Percentiles rank a stretch among this genome's conserved stretches.
phyloP scores from a whole-genome alignment of 306 rosid species.

The Trifolium repens region DNA sequence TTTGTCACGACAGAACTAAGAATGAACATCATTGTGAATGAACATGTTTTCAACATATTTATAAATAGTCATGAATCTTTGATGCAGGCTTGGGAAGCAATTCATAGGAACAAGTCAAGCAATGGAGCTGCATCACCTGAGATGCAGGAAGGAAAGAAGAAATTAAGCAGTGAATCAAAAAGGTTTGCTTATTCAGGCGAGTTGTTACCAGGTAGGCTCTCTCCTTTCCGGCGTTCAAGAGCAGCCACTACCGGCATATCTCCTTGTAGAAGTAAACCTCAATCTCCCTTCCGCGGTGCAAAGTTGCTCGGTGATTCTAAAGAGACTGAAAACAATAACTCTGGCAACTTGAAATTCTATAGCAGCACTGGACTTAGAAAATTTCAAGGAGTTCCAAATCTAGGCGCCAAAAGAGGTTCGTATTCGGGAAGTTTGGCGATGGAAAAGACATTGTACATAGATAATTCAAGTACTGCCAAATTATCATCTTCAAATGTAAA shows the following conservation, averaged over 20 bases:
- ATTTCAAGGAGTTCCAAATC: conserved; percentile 46
- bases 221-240: conserved; percentile 76
- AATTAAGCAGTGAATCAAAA: conserved; percentile 56
- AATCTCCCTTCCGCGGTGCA: conserved; percentile 57
- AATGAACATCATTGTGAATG: background rate
- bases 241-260: conserved; percentile 61
- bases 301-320: conserved; percentile 58
- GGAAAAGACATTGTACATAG: conserved; percentile 86
- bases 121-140: conserved; percentile 51
- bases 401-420: conserved; percentile 48
- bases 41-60: conserved; percentile 10
- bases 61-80: conserved; percentile 27
- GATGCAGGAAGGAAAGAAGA: conserved; percentile 52
- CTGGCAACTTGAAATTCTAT: conserved; percentile 44
- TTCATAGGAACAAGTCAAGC: conserved; percentile 55
- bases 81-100: conserved; percentile 64
- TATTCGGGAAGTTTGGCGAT: conserved; percentile 50
- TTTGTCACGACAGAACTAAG: too few species aligned
- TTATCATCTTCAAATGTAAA: conserved; percentile 44
- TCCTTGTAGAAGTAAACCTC: conserved; percentile 64
- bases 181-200: conserved; percentile 68
- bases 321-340: conserved; percentile 51
- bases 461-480: conserved; percentile 57
- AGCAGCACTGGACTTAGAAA: conserved; percentile 43
- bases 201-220: conserved; percentile 57